Conservation (phyloP, 768 basidiomycete species). For the Tylopilus subfusipes region DNA sequence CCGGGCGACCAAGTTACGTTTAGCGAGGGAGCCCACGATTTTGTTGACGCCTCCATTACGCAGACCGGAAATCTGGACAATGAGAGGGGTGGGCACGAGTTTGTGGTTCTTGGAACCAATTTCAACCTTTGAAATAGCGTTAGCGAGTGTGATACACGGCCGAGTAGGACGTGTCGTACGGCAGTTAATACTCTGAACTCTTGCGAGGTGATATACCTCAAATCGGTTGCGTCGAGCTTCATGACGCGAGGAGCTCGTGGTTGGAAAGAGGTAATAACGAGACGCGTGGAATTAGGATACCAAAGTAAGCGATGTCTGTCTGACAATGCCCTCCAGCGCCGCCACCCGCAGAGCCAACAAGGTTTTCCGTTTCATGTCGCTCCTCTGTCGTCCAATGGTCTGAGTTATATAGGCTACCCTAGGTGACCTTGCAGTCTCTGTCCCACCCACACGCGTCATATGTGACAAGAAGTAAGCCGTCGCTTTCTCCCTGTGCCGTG, state of each 20-base stretch:
- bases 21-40: conserved; percentile 82
- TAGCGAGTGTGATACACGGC: conserved; percentile 5
- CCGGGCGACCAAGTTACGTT: conserved; percentile 83
- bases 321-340: conserved; percentile 18
- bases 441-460: conserved; percentile 8
- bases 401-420: conserved; percentile 19
- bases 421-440: conserved; percentile 16
- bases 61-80: conserved; percentile 90
- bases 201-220: conserved; percentile 87
- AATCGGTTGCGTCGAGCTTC: conserved; percentile 93
- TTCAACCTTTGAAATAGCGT: conserved; percentile 64
- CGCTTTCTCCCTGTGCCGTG: background rate
- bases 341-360: conserved; percentile 32
- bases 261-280: background rate
- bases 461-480: conserved; percentile 17
- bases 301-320: conserved; percentile 1
- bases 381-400: background rate
- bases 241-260: conserved; percentile 37
- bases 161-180: conserved; percentile 37
- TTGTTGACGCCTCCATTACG: conserved; percentile 94
- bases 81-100: conserved; percentile 84
- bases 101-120: conserved; percentile 99
- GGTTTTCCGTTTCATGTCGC: conserved; percentile 20
- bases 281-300: conserved; percentile 2
- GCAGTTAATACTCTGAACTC: conserved; percentile 97